Conservation (phyloP, 2,329 filamentous ascomycete species). For the Microdochium paspali region DNA sequence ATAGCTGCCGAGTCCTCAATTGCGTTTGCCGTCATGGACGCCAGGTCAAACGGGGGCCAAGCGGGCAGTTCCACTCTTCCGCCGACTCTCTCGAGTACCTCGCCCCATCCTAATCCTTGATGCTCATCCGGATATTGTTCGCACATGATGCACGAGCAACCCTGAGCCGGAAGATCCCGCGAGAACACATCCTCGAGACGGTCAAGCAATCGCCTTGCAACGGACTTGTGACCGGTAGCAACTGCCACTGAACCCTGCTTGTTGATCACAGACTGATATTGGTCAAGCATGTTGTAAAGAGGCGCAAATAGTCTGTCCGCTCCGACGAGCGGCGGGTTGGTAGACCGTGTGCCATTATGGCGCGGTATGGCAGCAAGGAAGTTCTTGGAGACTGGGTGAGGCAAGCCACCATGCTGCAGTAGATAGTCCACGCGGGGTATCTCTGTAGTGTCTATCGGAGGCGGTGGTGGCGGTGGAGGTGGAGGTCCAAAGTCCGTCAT, state of each 20-base stretch:
- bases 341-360: conserved; percentile 45
- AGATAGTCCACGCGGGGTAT: conserved; percentile 85
- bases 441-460: conserved; percentile 60
- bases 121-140: conserved; percentile 50
- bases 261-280: conserved; percentile 72
- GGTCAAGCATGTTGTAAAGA: conserved; percentile 73
- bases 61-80: conserved; percentile 75
- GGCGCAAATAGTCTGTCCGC: conserved; percentile 72
- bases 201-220: conserved; percentile 84
- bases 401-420: conserved; percentile 76
- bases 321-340: conserved; percentile 56
- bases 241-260: conserved; percentile 88
- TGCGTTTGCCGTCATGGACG: conserved; percentile 50
- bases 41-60: conserved; percentile 82
- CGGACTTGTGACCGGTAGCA: conserved; percentile 87
- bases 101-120: conserved; percentile 82
- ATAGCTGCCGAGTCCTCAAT: conserved; percentile 54
- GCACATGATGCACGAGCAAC: conserved; percentile 83
- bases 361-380: conserved; percentile 58
- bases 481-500: conserved; percentile 33
- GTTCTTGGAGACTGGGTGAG: conserved; percentile 60
- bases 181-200: conserved; percentile 91
- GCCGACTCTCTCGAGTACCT: conserved; percentile 87
- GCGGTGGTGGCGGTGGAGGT: conserved; percentile 63
- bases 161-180: conserved; percentile 76